A percentile compares a stretch with the other conserved stretches of the same genome.
Evolutionary conservation across 441 rosid species (phyloP).

Genomic region (Gossypium schwendimanii): DNA sequence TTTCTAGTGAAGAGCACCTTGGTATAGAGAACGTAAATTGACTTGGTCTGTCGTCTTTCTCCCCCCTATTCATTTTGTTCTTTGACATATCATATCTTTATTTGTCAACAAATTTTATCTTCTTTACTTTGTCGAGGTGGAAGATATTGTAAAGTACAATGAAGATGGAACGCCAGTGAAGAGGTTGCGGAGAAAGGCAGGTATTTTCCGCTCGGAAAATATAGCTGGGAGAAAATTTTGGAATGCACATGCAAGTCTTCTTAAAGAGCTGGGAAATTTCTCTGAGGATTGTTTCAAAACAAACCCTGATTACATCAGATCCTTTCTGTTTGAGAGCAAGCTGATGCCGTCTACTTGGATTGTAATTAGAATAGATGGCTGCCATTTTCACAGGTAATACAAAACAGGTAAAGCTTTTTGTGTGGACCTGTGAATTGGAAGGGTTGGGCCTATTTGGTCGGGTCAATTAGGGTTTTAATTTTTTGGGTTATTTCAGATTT

Average conservation of each 20-base stretch:
- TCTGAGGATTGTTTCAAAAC: constrained; percentile 45
- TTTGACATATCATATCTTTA: not conserved
- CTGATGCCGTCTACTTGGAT: constrained; percentile 79
- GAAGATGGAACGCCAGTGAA: constrained; percentile 66
- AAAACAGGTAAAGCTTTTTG: constrained; percentile 41
- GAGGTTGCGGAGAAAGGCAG: constrained; percentile 61
- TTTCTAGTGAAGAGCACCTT: not conserved
- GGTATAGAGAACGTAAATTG: not conserved
- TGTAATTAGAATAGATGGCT: constrained; percentile 84
- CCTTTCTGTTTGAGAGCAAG: constrained; percentile 66
- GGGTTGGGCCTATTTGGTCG: no score
- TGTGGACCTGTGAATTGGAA: not conserved
- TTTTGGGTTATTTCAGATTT: no score
- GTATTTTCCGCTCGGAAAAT: constrained; percentile 46
- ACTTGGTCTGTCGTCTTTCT: not conserved
- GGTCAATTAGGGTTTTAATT: no score
- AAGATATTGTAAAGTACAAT: constrained; percentile 64
- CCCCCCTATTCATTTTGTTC: not conserved
- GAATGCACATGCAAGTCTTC: constrained; percentile 53
- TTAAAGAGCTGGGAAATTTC: constrained; percentile 54
- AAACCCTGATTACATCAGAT: constrained; percentile 54
- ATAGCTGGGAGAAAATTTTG: constrained; percentile 65
- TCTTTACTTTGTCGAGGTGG: constrained; percentile 42
- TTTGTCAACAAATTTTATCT: not conserved
- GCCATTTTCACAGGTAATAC: constrained; percentile 87